phyloP scores from a whole-genome alignment of 139 green algal species.

The Picocystis salinarum region DNA sequence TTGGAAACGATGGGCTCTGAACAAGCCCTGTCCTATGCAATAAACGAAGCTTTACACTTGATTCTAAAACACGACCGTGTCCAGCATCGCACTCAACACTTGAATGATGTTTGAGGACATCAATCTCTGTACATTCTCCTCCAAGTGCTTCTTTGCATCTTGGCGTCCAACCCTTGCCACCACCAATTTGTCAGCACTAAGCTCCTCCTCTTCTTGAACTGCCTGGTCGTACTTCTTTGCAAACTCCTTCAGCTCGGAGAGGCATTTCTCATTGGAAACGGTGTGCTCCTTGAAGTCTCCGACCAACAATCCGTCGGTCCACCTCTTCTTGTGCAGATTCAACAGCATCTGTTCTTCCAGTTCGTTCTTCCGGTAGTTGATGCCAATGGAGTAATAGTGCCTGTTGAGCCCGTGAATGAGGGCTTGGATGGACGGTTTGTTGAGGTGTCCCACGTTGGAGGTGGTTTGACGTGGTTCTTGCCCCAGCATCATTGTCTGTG shows the following conservation, averaged over 20 bases:
- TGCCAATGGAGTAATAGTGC: constrained; percentile 98
- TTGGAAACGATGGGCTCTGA: too few relatives aligned
- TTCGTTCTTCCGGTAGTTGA: constrained; percentile 97
- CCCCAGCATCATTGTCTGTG: constrained; percentile 98
- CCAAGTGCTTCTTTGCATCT: constrained; percentile 92
- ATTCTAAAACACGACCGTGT: constrained; percentile 75
- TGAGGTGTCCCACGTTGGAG: constrained; percentile 88
- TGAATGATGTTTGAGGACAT: constrained; percentile 90
- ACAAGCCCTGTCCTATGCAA: too few relatives aligned
- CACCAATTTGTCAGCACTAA: constrained; percentile 54
- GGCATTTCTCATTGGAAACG: constrained; percentile 46
- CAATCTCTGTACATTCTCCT: constrained; percentile 38
- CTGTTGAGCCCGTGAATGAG: constrained; percentile 95
- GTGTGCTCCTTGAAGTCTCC: constrained; percentile 38
- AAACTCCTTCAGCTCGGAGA: constrained; percentile 52
- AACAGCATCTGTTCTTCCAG: constrained; percentile 97
- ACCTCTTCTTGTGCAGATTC: constrained; percentile 85
- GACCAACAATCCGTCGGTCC: constrained; percentile 72
- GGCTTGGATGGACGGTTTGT: constrained; percentile 95
- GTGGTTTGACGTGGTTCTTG: constrained; percentile 97
- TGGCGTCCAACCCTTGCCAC: constrained; percentile 82
- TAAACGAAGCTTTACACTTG: too few relatives aligned
- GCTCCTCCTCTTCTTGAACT: constrained; percentile 74
- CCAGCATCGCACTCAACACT: constrained; percentile 81
- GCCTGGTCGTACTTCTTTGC: constrained; percentile 60